Base-by-base conservation (phyloP, 2,329 filamentous ascomycete genomes). In the Nigrospora osmanthi region DNA sequence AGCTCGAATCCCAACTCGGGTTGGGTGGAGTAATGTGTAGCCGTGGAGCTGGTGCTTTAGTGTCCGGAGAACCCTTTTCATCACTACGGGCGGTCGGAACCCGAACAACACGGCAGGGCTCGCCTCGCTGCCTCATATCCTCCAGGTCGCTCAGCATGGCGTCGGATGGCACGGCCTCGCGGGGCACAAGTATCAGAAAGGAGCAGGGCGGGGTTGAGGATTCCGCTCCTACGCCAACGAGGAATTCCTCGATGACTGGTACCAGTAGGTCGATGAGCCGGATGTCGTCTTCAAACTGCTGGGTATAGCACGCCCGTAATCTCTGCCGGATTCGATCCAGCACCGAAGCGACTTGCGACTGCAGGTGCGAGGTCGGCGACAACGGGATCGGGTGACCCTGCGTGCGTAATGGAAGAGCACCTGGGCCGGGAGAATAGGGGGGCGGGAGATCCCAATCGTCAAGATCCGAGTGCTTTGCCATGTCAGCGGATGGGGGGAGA, bases 171-270 rank as follows among this genome's bases (percentile, higher is more conserved):
- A 76, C 65, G 4, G 66, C 68, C 5, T 55, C 53, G 2, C 54
- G 66, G 0, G 74, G 73, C 0, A 77, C 64, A 33, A 78, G 55
- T 9, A 64, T 67, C 38, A 75, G 62, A 40, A 73, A 67, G 1
- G 71, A 64, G 0, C 64, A 43, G 2, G 55, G 49, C 1, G 66
- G 64, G 1, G 61, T 53, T 0, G 54, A 55, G 3, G 64, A 53
- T 36, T 61, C 51, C 6, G 53, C 49, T 2, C 62, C 63, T 23
- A 75, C 54, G 13, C 64, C 60, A 2, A 59, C 57, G 2, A 76
- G 50, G 48, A 76, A 68, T 1, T 56, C 52, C 34, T 71, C 64
- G 39, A 76, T 52, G 36, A 64, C 58, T 4, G 70, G 69, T 0
- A 68, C 55, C 3, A 75, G 48, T 3, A 65, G 56, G 0, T 68